Evolutionary conservation across 768 basidiomycete species (phyloP).

Genomic region (Strobilomyces echinocephalus): DNA sequence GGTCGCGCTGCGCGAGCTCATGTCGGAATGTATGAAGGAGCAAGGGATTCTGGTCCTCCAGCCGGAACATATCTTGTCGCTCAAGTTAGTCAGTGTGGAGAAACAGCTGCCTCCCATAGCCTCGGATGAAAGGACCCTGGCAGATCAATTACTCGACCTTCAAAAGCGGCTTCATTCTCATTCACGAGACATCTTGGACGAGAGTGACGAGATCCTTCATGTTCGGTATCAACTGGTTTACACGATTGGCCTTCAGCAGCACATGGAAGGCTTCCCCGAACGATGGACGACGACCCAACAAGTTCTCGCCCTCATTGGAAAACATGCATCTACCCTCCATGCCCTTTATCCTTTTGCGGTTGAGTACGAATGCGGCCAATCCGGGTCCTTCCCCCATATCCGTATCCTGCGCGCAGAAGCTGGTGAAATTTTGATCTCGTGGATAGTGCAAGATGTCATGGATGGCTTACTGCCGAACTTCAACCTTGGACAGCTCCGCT

Average conservation of each 20-base stretch:
- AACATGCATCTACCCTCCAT: conserved; percentile 10
- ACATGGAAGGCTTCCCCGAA: conserved; percentile 16
- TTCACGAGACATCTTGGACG: conserved; percentile 17
- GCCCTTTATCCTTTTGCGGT: conserved; percentile 5
- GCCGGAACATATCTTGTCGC: conserved; percentile 52
- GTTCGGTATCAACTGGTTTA: conserved; percentile 35
- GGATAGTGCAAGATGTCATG: conserved; percentile 16
- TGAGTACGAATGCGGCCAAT: conserved; percentile 13
- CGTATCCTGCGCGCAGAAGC: conserved; percentile 18
- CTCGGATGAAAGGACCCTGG: neutral
- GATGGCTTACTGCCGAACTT: conserved; percentile 11
- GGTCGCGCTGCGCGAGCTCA: conserved; percentile 28
- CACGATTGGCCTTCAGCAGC: conserved; percentile 28
- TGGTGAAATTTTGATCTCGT: conserved; percentile 10
- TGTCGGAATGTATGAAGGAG: conserved; percentile 34
- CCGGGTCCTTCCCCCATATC: conserved; percentile 22
- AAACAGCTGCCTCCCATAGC: conserved; percentile 12
- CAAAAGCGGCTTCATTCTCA: conserved; percentile 25
- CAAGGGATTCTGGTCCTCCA: conserved; percentile 46
- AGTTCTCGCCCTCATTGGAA: conserved; percentile 25
- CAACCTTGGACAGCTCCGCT: conserved; percentile 11
- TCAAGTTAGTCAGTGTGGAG: conserved; percentile 44
- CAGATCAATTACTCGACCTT: conserved; percentile 22
- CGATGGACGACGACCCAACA: conserved; percentile 26
- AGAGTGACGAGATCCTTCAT: too few species aligned